phyloP scores from a whole-genome alignment of 2,329 filamentous ascomycete species.

The Escovopsis sp. region DNA sequence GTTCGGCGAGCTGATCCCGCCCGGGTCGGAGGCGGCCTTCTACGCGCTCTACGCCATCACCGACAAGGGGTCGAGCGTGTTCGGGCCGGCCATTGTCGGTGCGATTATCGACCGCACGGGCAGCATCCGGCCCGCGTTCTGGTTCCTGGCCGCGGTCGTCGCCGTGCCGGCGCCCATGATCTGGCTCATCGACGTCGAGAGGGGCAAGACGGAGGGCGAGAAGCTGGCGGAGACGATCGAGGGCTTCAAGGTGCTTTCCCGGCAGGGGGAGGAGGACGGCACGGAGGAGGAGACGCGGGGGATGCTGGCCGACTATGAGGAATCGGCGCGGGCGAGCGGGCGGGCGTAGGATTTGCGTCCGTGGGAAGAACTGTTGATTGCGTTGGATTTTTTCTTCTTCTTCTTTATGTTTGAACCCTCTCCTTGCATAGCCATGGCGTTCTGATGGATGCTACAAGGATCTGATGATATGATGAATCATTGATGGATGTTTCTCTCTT shows the following conservation, averaged over 20 bases:
- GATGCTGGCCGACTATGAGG: constrained; percentile 8
- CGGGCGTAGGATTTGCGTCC: not conserved
- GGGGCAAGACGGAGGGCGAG: constrained; percentile 55
- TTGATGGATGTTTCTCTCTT: no score
- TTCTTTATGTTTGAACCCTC: not conserved
- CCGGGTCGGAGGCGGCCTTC: constrained; percentile 88
- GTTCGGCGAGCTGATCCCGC: constrained; percentile 86
- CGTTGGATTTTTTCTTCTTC: no score
- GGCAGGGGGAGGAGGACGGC: constrained; percentile 7
- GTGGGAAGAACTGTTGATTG: no score
- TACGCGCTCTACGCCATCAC: constrained; percentile 96
- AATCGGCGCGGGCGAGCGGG: not conserved
- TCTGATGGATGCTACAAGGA: not conserved
- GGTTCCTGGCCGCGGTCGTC: constrained; percentile 78
- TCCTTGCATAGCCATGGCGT: not conserved
- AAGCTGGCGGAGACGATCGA: constrained; percentile 47
- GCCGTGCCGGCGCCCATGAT: constrained; percentile 74
- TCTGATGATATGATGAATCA: not conserved
- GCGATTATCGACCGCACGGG: constrained; percentile 76
- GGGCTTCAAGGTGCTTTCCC: constrained; percentile 25
- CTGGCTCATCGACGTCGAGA: constrained; percentile 70
- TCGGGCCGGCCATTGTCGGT: constrained; percentile 87
- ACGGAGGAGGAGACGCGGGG: constrained; percentile 14
- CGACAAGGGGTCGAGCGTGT: constrained; percentile 88
- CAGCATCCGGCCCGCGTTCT: constrained; percentile 75